Base-by-base conservation (phyloP, 2,329 filamentous ascomycete species). In the Lasiodiplodia gonubiensis region DNA sequence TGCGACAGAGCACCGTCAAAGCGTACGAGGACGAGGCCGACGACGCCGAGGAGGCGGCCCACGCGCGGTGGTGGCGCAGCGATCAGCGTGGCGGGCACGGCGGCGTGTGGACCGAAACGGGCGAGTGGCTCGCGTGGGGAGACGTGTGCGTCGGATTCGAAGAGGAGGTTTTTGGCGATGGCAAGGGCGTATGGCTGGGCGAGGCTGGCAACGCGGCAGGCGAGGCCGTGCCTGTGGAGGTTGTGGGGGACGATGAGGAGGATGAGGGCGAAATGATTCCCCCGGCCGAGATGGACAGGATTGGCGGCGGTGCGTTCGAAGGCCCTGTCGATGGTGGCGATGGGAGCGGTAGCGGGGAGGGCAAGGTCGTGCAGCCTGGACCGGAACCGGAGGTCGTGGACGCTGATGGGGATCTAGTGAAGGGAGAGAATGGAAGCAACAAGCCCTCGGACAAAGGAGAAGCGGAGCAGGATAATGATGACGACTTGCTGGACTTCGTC, bases 61-160 rank as follows among this genome's bases (percentile, higher is more conserved):
- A 46, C 48, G 30, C 30, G 16, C 46, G 33, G 49, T 61, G 51
- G 35, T 55, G 49, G 39, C 37, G 27, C 25, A 33, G 25, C 37
- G 82, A 86, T 70, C 73, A 77, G 65, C 80, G 84, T 16, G 85
- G 84, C 11, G 85, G 85, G 0, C 79, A 78, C n/a, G 84, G 85
- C 3, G 85, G 85, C 8, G 74, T 86, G 3, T 87, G 85, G 85
- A 85, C 84, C 0, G 81, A 80, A 14, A 75, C 78, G n/a, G 78
- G 78, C 23, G 77, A 79, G 46, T 87, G 84, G 84, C 68, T 85
- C 25, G 78, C 79, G 0, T 85, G 84, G 75, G 78, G 78, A 7
- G 83, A 85, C 27, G 77, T 85, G 5, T 84, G 82, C 27, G 39
- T 11, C 4, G 79, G 80, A 2, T 75, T 80, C 25, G 80, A 82